Evolutionary conservation across 176 grass and related monocot genomes (phyloP), one percentile per base, ranked within the genome.

Genomic region (Musa acuminata): DNA sequence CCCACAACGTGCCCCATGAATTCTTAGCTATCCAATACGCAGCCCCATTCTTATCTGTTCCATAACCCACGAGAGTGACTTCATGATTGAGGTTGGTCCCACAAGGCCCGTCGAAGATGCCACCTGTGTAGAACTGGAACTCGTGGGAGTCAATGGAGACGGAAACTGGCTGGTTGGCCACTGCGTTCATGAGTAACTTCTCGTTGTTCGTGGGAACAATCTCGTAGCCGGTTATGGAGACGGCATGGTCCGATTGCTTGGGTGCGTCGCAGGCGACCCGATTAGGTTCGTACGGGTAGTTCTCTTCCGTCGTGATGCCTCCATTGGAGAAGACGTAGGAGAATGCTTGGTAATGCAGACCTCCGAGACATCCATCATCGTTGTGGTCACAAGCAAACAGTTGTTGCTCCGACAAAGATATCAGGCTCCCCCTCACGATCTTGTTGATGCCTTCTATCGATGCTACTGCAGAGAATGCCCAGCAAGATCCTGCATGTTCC

Each of bases 61-160:
- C 89, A 71, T 86, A 92, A 11, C 89, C 86, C 16, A 88, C 75
- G 17, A 81, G 73, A 20, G 83, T 85, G 71, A 92, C 67, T 51
- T 64, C 82, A 50, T 88, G 89, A 60, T 75, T 74, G 50, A 86
- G 75, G 20, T 62, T 1, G 0, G 77, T 74, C 1, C 82, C 77
- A 35, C 86, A 92, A 16, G 81, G 74, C 1, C 86, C 86, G 7
- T 81, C 67, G 74, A 75, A 87, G 8, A 91, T 62, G 35, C 89
- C 86, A n/a, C 83, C 71, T 9, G 13, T 60, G 76, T 88, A 88
- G 81, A 83, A 82, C 71, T 69, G 68, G 62, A 88, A 57, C 74
- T 50, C 54, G 58, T 11, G 8, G 11, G 43, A 49, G 69, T 85
- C 80, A 66, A 92, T 83, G 80, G 69, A 75, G 13, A 82, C 80